phyloP scores from a whole-genome alignment of 257 asterid genomes.

The Fraxinus cuspidata region DNA sequence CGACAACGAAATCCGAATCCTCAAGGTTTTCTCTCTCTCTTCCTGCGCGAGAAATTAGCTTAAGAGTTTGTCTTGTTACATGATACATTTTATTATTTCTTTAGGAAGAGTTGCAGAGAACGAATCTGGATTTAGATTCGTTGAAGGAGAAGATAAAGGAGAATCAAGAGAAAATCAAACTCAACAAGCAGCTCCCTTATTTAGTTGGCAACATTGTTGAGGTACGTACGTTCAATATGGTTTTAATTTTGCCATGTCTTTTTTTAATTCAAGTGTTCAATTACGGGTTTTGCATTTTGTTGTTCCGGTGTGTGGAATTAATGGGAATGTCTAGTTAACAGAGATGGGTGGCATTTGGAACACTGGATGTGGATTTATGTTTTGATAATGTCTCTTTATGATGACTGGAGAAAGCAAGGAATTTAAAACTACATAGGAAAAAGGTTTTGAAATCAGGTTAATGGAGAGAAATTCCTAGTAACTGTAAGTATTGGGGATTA shows the following conservation, averaged over 20 bases:
- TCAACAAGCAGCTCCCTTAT: conserved; percentile 87
- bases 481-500: not conserved
- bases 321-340: not conserved
- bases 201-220: conserved; percentile 91
- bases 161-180: conserved; percentile 86
- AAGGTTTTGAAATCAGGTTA: not conserved
- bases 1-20: conserved; percentile 76
- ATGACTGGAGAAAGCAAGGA: conserved; percentile 1
- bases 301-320: not conserved
- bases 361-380: not conserved
- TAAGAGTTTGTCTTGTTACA: not conserved
- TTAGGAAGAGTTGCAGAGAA: conserved; percentile 82
- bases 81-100: not conserved
- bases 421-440: not conserved
- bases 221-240: conserved; percentile 36
- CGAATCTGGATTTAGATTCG: conserved; percentile 77
- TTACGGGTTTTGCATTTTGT: not conserved
- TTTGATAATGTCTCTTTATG: not conserved
- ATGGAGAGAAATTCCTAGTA: not conserved
- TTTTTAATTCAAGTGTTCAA: conserved; percentile 3
- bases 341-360: not conserved
- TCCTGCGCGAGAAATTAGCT: not conserved
- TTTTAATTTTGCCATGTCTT: not conserved
- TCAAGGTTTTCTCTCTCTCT: conserved; percentile 51
- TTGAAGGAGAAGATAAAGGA: conserved; percentile 80